Evolutionary conservation across 2,329 filamentous ascomycete species (phyloP).

Genomic region (Fusarium humuli): DNA sequence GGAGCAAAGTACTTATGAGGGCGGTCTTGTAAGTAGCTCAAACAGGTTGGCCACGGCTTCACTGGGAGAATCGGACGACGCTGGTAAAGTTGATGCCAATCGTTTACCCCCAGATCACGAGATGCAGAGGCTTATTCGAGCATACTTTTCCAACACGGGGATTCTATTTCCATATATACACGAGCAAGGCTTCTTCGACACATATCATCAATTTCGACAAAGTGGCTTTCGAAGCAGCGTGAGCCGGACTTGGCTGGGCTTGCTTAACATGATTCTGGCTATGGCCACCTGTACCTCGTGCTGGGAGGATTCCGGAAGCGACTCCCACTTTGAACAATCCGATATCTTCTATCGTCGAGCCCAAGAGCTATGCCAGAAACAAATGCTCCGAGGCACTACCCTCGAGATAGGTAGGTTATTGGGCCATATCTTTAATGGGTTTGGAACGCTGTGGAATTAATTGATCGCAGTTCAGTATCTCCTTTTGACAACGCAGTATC

Average conservation of each 20-base stretch:
- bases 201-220: conserved; percentile 32
- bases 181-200: conserved; percentile 42
- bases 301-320: conserved; percentile 32
- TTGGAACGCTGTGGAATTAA: not conserved
- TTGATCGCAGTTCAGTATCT: conserved; percentile 57
- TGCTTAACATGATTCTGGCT: conserved; percentile 63
- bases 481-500: conserved; percentile 62
- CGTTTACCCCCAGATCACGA: conserved; percentile 36
- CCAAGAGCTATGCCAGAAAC: conserved; percentile 55
- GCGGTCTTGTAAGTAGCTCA: not conserved
- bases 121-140: conserved; percentile 33
- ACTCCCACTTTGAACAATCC: conserved; percentile 48
- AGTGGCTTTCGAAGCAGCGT: conserved; percentile 48
- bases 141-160: conserved; percentile 47
- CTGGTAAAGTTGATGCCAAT: conserved; percentile 6
- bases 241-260: conserved; percentile 61
- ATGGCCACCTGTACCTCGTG: conserved; percentile 54
- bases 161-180: conserved; percentile 49
- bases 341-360: conserved; percentile 60
- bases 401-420: conserved; percentile 53
- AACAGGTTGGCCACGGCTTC: not conserved
- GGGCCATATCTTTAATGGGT: fast-evolving
- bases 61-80: not conserved
- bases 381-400: conserved; percentile 56
- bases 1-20: not conserved